Evolutionary conservation across 805 yeast species (phyloP).

Genomic region (Lipomyces spencermartinsiae): DNA sequence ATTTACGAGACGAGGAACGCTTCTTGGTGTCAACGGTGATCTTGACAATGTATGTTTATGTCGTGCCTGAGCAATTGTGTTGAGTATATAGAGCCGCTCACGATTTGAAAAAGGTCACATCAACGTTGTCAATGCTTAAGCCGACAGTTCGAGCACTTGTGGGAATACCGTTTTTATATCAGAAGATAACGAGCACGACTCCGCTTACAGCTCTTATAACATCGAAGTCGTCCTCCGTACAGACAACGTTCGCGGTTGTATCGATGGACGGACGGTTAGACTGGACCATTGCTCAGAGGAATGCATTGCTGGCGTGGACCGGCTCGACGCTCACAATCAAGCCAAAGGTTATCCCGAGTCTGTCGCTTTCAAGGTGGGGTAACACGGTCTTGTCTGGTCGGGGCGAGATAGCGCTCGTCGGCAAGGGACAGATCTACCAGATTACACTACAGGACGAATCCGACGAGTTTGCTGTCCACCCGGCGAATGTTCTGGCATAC

Average conservation of each 20-base stretch:
- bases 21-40: conserved; percentile 55
- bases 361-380: conserved; percentile 43
- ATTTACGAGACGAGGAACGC: conserved; percentile 51
- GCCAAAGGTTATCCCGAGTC: conserved; percentile 39
- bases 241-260: conserved; percentile 48
- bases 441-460: conserved; percentile 47
- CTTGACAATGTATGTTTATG: conserved; percentile 38
- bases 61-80: neutral
- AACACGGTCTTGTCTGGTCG: conserved; percentile 51
- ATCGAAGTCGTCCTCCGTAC: conserved; percentile 35
- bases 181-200: conserved; percentile 45
- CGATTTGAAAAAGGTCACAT: conserved; percentile 39
- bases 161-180: conserved; percentile 46
- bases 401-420: conserved; percentile 54
- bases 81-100: conserved; percentile 7
- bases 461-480: conserved; percentile 52
- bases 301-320: conserved; percentile 55
- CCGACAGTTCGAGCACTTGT: conserved; percentile 40
- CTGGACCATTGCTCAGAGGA: conserved; percentile 53
- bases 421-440: conserved; percentile 51
- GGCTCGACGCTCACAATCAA: conserved; percentile 47
- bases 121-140: conserved; percentile 40
- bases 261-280: conserved; percentile 49
- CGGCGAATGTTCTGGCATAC: conserved; percentile 53
- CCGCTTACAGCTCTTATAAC: conserved; percentile 44